phyloP scores from a whole-genome alignment of 345 rosid species.

The Theobroma cacao region DNA sequence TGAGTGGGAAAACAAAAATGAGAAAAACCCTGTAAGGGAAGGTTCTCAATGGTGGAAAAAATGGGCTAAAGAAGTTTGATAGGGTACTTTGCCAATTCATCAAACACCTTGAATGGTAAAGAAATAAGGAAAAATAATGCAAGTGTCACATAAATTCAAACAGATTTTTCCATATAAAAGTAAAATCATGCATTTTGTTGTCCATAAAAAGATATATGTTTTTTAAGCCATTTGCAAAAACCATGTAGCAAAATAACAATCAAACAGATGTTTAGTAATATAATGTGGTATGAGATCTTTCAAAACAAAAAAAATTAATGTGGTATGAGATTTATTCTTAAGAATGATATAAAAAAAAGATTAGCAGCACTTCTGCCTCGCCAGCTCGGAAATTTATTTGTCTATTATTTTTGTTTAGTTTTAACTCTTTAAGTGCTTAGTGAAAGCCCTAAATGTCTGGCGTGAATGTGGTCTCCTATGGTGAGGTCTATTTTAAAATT shows the following conservation, averaged over 20 bases:
- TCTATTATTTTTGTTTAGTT: neutral
- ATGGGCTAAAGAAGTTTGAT: neutral
- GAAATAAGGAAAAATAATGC: neutral
- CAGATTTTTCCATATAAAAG: neutral
- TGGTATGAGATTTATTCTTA: neutral
- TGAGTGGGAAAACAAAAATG: neutral
- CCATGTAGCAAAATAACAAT: neutral
- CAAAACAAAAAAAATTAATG: no score
- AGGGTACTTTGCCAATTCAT: neutral
- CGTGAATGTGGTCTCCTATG: neutral
- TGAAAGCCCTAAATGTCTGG: neutral
- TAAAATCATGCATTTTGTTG: neutral
- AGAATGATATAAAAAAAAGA: neutral
- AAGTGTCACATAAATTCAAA: neutral
- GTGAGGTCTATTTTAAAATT: neutral
- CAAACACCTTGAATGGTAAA: neutral
- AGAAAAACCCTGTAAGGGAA: neutral
- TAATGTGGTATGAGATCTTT: neutral
- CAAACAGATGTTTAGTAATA: neutral
- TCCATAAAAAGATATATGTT: neutral
- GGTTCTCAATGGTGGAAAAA: neutral
- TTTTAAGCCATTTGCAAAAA: neutral
- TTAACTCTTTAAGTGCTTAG: neutral
- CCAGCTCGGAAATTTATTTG: neutral
- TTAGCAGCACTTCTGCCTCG: neutral